Percentiles rank a stretch among this genome's conserved stretches.
phyloP scores from a whole-genome alignment of 306 rosid species.

The Sindora glabra region DNA sequence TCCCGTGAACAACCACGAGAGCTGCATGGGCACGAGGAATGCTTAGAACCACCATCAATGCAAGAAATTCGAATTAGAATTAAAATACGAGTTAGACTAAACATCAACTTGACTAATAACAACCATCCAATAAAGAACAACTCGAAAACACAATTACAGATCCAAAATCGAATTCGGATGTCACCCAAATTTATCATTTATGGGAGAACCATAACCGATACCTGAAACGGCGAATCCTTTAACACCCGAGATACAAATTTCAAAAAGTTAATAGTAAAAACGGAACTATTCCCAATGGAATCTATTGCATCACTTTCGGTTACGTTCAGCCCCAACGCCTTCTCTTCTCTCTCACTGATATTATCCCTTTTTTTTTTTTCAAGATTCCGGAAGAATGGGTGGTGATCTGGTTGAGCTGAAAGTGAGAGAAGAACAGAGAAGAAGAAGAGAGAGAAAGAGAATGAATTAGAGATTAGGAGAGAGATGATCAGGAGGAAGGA shows the following conservation, averaged over 20 bases:
- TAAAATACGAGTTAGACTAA: too few species aligned
- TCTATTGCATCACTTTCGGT: slow-evolving; percentile 5
- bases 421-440: not conserved
- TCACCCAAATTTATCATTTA: not conserved
- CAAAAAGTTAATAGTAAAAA: slow-evolving; percentile 9
- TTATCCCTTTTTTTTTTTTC: not conserved
- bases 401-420: slow-evolving; percentile 10
- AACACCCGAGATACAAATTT: slow-evolving; percentile 4
- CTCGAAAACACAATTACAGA: not conserved
- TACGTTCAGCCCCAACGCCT: not conserved
- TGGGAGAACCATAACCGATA: slow-evolving; percentile 13
- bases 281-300: not conserved
- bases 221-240: slow-evolving; percentile 18
- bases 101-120: not conserved
- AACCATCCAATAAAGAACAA: not conserved
- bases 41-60: not conserved
- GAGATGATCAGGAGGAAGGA: slow-evolving; percentile 3
- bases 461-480: not conserved
- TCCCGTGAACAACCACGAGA: slow-evolving; percentile 13
- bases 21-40: not conserved
- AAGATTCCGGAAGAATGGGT: slow-evolving; percentile 2
- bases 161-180: slow-evolving; percentile 16
- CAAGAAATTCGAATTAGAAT: too few species aligned
- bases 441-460: not conserved
- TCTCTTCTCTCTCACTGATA: not conserved